A percentile compares a stretch with the other conserved stretches of the same genome.
These are phyloP conservation scores for Naganishia sp. DNA, from an alignment of 1,284 basidiomycete species.

Conservation along the genomic window DNA sequence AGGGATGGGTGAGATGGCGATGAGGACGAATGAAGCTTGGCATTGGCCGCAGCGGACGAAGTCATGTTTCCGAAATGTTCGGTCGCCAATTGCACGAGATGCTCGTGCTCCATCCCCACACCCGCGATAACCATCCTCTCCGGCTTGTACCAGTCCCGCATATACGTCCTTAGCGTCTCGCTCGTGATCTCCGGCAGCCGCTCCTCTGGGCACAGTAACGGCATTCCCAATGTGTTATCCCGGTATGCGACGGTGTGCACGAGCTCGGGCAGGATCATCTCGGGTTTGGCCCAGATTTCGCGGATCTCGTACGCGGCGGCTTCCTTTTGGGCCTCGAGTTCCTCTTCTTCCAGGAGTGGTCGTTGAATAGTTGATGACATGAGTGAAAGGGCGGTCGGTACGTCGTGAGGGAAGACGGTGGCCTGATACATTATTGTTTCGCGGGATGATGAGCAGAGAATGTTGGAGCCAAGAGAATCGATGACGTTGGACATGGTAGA, in stretches of 20 bases:
- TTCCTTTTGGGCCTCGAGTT: slow-evolving; percentile 79
- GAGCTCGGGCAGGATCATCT: slow-evolving; percentile 92
- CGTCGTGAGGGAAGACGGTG: slow-evolving; percentile 83
- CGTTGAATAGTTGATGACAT: slow-evolving; percentile 89
- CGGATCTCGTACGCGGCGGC: slow-evolving; percentile 91
- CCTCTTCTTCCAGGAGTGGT: slow-evolving; percentile 73
- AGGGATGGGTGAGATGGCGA: slow-evolving; percentile 65
- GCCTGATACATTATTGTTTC: slow-evolving; percentile 99
- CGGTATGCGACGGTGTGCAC: slow-evolving; percentile 84
- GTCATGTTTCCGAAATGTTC: slow-evolving; percentile 75
- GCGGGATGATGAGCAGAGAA: slow-evolving; percentile 84
- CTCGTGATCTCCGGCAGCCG: slow-evolving; percentile 72
- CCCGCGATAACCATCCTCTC: slow-evolving; percentile 94
- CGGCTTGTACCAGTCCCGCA: slow-evolving; percentile 84
- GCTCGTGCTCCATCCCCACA: slow-evolving; percentile 84
- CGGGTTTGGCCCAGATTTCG: slow-evolving; percentile 85
- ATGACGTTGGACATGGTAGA: slow-evolving; percentile 81
- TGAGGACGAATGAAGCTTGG: slow-evolving; percentile 41
- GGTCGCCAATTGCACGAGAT: slow-evolving; percentile 79
- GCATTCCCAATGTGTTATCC: slow-evolving; percentile 79
- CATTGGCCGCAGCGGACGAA: slow-evolving; percentile 37
- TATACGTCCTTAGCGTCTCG: slow-evolving; percentile 65
- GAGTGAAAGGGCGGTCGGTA: slow-evolving; percentile 78
- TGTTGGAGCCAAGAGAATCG: slow-evolving; percentile 85
- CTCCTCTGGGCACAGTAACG: slow-evolving; percentile 83